A percentile compares a stretch with the other conserved stretches of the same genome.
Evolutionary conservation across 2,329 filamentous ascomycete genomes (phyloP).

Genomic region (Scedosporium boydii): DNA sequence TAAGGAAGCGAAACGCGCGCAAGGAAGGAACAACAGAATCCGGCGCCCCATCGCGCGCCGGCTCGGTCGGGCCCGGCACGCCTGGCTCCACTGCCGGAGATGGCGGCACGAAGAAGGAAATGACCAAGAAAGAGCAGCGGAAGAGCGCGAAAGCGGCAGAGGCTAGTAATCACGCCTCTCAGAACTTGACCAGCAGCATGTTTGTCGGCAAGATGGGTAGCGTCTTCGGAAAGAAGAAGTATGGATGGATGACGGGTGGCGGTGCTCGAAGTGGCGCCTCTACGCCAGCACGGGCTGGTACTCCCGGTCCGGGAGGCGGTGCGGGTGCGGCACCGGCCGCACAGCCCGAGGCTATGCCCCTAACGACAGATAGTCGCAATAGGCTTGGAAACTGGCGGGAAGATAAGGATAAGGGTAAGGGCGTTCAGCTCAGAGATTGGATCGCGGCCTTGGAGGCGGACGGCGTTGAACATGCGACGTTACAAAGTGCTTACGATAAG

Average conservation of each 20-base stretch:
- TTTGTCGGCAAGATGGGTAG: slow-evolving; percentile 51
- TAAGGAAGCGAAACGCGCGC: slow-evolving; percentile 57
- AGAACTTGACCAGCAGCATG: slow-evolving; percentile 74
- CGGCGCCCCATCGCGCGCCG: slow-evolving; percentile 38
- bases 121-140: slow-evolving; percentile 79
- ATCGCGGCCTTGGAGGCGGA: slow-evolving; percentile 71
- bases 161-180: slow-evolving; percentile 67
- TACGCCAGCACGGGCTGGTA: slow-evolving; percentile 35
- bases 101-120: slow-evolving; percentile 41
- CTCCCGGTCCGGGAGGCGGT: slow-evolving; percentile 18
- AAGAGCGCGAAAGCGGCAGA: slow-evolving; percentile 69
- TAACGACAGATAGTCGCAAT: slow-evolving; percentile 50
- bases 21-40: slow-evolving; percentile 46
- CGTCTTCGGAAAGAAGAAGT: slow-evolving; percentile 52
- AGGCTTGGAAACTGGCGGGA: slow-evolving; percentile 70
- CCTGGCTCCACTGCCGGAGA: neutral
- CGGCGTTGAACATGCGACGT: slow-evolving; percentile 53
- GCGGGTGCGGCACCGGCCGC: neutral
- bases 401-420: slow-evolving; percentile 63
- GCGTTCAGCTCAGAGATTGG: slow-evolving; percentile 79
- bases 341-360: slow-evolving; percentile 19
- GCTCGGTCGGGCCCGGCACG: slow-evolving; percentile 39
- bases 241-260: slow-evolving; percentile 60
- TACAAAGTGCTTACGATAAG: slow-evolving; percentile 48
- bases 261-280: slow-evolving; percentile 41